Conservation (phyloP, 352 stramenopile species). For the Aphanomyces euteiches region DNA sequence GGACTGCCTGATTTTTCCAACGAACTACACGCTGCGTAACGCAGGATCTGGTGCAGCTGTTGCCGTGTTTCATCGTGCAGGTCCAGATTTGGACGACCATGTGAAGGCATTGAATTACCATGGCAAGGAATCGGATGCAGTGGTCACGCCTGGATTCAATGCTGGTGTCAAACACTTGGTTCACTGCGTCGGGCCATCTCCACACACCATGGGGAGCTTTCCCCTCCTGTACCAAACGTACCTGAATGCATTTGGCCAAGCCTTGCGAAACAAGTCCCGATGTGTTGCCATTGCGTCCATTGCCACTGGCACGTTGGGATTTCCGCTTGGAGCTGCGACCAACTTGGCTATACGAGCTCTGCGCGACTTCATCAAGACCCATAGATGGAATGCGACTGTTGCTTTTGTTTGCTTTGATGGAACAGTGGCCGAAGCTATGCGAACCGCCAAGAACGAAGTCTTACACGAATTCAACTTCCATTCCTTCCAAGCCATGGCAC, state of each 20-base stretch:
- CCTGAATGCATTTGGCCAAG: slow-evolving; percentile 43
- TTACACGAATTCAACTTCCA: slow-evolving; percentile 16
- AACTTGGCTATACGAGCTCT: slow-evolving; percentile 16
- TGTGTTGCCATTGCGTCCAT: slow-evolving; percentile 64
- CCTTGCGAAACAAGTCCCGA: slow-evolving; percentile 34
- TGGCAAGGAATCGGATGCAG: slow-evolving; percentile 28
- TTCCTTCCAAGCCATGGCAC: slow-evolving; percentile 17
- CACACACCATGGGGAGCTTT: neutral
- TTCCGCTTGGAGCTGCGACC: slow-evolving; percentile 11
- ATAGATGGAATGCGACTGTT: slow-evolving; percentile 24
- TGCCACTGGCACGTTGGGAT: slow-evolving; percentile 54
- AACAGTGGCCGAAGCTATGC: slow-evolving; percentile 3
- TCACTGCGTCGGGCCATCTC: slow-evolving; percentile 49
- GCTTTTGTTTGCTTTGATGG: slow-evolving; percentile 28
- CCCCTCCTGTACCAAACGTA: slow-evolving; percentile 53
- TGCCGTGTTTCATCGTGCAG: slow-evolving; percentile 51
- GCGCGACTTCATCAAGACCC: slow-evolving; percentile 29
- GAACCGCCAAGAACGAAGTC: slow-evolving; percentile 17
- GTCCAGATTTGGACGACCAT: slow-evolving; percentile 33
- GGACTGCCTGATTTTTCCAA: slow-evolving; percentile 65
- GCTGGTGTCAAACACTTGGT: slow-evolving; percentile 47
- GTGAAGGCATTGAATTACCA: slow-evolving; percentile 15
- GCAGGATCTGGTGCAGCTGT: slow-evolving; percentile 44
- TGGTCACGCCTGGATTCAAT: slow-evolving; percentile 48
- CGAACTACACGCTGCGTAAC: slow-evolving; percentile 42